These are phyloP conservation scores for Geranium incanum DNA, from an alignment of 441 rosid species.

Conservation along the genomic window DNA sequence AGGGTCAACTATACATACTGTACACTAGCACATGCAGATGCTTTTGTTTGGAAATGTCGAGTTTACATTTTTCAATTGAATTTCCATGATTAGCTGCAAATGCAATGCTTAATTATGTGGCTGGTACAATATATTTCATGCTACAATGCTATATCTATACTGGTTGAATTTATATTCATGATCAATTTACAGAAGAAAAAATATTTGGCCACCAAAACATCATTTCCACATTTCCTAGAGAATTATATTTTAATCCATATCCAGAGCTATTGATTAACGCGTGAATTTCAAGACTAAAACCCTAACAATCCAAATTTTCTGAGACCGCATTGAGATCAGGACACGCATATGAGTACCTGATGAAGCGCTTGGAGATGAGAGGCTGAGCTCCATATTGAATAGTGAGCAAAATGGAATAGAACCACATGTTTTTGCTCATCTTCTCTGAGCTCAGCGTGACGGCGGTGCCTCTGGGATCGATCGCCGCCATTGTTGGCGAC, in stretches of 20 bases:
- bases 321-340: too few species aligned
- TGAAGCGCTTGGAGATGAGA: conserved; percentile 83
- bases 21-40: too few species aligned
- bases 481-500: conserved; percentile 35
- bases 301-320: neutral
- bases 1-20: neutral
- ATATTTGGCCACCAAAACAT: too few species aligned
- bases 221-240: too few species aligned
- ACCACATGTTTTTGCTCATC: conserved; percentile 40
- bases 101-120: neutral
- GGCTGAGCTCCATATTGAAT: conserved; percentile 95
- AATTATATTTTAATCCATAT: too few species aligned
- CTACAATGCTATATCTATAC: neutral
- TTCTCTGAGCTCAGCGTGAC: conserved; percentile 17
- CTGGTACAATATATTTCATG: neutral
- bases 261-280: too few species aligned
- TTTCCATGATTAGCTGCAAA: neutral
- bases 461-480: conserved; percentile 19
- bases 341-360: conserved; percentile 35
- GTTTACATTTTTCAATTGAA: neutral
- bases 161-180: too few species aligned
- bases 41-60: neutral
- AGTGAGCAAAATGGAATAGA: conserved; percentile 65
- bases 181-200: too few species aligned
- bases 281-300: neutral